These are phyloP conservation scores for Fusarium chuoi DNA, from an alignment of 2,329 filamentous ascomycete species.

Conservation along the genomic window DNA sequence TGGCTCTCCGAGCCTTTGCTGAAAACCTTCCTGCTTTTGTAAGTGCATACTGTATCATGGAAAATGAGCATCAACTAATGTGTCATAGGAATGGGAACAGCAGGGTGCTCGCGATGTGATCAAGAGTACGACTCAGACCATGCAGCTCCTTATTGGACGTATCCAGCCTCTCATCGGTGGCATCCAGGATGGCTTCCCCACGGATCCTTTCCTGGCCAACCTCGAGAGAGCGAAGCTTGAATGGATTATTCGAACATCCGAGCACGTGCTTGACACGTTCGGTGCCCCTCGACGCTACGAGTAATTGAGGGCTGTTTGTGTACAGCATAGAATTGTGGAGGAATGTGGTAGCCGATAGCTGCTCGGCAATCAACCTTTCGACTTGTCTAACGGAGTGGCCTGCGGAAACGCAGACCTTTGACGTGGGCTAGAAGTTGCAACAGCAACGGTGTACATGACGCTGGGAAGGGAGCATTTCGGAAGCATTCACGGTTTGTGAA, in stretches of 20 bases:
- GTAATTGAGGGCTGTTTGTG: constrained; percentile 31
- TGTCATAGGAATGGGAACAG: constrained; percentile 52
- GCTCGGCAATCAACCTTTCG: constrained; percentile 11
- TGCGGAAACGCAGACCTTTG: constrained; percentile 22
- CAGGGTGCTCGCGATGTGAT: constrained; percentile 51
- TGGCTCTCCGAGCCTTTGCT: constrained; percentile 65
- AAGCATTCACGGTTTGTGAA: constrained; percentile 19
- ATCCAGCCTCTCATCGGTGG: constrained; percentile 49
- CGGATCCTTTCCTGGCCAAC: constrained; percentile 53
- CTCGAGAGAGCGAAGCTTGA: constrained; percentile 53
- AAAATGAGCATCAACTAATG: constrained; percentile 22
- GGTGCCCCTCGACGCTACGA: constrained; percentile 45
- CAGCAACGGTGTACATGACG: constrained; percentile 44
- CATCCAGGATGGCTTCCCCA: constrained; percentile 51
- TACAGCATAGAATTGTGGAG: constrained; percentile 13
- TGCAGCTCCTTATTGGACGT: constrained; percentile 51
- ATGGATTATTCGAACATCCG: constrained; percentile 52
- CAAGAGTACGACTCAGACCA: constrained; percentile 53
- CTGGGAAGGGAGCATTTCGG: constrained; percentile 36
- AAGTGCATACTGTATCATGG: constrained; percentile 45
- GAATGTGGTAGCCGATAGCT: neutral
- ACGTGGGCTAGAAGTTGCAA: constrained; percentile 34
- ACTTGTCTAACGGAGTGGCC: constrained; percentile 17
- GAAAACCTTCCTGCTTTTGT: constrained; percentile 61
- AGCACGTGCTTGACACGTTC: constrained; percentile 50